Conservation (phyloP, 352 stramenopile genomes). For the Pythium coloratum region DNA sequence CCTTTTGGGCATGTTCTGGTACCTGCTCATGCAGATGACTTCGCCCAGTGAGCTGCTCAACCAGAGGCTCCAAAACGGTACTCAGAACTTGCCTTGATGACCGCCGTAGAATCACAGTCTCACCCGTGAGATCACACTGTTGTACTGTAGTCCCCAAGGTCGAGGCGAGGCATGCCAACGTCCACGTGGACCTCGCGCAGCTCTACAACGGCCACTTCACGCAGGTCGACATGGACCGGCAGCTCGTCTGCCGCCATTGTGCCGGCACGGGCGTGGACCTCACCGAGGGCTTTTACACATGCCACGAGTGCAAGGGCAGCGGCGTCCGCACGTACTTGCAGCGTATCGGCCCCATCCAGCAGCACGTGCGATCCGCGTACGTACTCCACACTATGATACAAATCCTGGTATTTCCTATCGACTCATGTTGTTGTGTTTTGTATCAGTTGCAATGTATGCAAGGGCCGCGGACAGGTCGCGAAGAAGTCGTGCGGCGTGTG, state of each 20-base stretch:
- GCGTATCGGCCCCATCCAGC: conserved; percentile 41
- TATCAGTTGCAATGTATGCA: conserved; percentile 39
- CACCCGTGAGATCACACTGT: no score
- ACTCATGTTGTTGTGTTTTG: neutral
- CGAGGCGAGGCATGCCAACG: conserved; percentile 32
- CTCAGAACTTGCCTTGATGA: neutral
- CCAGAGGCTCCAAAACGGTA: conserved; percentile 23
- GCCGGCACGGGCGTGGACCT: conserved; percentile 38
- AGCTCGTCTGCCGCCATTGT: conserved; percentile 43
- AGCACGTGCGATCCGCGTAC: conserved; percentile 40
- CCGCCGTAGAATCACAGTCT: neutral
- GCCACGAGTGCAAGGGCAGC: conserved; percentile 40
- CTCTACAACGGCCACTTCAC: conserved; percentile 35
- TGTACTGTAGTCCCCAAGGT: conserved; percentile 31
- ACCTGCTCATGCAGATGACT: conserved; percentile 25
- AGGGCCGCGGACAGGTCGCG: conserved; percentile 35
- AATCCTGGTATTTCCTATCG: no score
- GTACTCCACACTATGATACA: neutral
- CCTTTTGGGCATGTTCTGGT: conserved; percentile 23
- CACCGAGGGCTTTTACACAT: conserved; percentile 38
- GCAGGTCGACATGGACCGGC: conserved; percentile 30
- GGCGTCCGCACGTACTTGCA: conserved; percentile 37
- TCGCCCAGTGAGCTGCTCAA: conserved; percentile 13
- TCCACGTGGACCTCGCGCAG: conserved; percentile 38
- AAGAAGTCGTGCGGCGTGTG: conserved; percentile 40